Evolutionary conservation across 805 yeast species (phyloP).

Genomic region (Kuraishia molischiana): DNA sequence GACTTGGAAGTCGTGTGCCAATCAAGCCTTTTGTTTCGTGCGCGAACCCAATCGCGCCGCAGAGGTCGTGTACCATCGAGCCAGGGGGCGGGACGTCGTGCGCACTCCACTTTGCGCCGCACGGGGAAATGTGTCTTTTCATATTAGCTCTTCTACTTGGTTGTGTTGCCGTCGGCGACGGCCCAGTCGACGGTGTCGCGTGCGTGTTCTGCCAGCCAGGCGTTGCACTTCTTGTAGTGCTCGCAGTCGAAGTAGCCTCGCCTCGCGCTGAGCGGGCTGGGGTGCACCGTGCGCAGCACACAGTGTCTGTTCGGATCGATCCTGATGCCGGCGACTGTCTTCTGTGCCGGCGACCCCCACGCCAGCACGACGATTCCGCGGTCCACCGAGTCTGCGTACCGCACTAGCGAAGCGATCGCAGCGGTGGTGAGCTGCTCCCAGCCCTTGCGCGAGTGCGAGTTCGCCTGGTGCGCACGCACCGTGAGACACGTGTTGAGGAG

Average conservation of each 20-base stretch:
- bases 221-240: conserved; percentile 70
- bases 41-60: no score
- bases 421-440: conserved; percentile 88
- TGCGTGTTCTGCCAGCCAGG: conserved; percentile 50
- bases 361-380: conserved; percentile 67
- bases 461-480: conserved; percentile 87
- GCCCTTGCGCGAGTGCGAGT: conserved; percentile 82
- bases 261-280: conserved; percentile 88
- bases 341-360: conserved; percentile 37
- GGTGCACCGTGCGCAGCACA: conserved; percentile 75
- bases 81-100: no score
- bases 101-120: no score
- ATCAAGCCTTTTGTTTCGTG: no score
- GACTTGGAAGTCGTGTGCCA: no score
- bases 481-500: conserved; percentile 83
- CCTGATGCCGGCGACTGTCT: conserved; percentile 19
- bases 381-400: conserved; percentile 31
- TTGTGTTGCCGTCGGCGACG: conserved; percentile 1
- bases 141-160: not conserved
- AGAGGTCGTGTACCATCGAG: no score
- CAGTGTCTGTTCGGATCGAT: conserved; percentile 25
- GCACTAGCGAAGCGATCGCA: conserved; percentile 44
- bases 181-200: conserved; percentile 20
- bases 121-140: no score
- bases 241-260: conserved; percentile 73